Evolutionary conservation across 495 filamentous ascomycete genomes (phyloP), one percentile per base, ranked within the genome.

Genomic region (Xylaria bambusicola): DNA sequence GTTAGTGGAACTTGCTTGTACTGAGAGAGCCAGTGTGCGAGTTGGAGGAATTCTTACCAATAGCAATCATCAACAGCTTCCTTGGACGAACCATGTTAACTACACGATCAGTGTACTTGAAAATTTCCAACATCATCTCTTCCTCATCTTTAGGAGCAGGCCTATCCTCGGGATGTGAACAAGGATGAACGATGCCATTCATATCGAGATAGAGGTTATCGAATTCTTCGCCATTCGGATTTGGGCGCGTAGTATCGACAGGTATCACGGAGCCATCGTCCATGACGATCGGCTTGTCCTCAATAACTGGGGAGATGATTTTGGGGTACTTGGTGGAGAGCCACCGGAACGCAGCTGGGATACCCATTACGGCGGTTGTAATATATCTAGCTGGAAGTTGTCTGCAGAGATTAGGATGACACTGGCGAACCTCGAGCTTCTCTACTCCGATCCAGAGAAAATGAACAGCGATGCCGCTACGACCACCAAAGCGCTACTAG

Each of bases 121-220:
- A 98, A 60, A 98, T 86, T 67, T 93, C 95, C 61, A 96, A 56
- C 94, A 99, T 99, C 95, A 99, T 99, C 74, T 97, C 94, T 73
- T 94, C 90, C 78, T 99, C 94, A 41, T 91, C 92, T 66, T 88
- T 88, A 26, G 94, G 94, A 4, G 94, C 83, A 3, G 94, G 91
- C 60, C 82, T 87, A 63, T 97, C 93, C 74, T 99, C 94, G 2
- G 94, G 94, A 75, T 99, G 94, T 5, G 93, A 96, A 77, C 94
- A 99, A 2, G 95, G 95, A 83, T 99, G 94, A 44, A 99, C 94
- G 64, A 99, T 99, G 71, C 94, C 94, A 77, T 99, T 99, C 94
- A 99, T 98, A 69, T 99, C 94, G 52, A 99, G 84, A 68, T 98
- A 99, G 2, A 99, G 81, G 69, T 98, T 99, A 74, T 99, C 93